phyloP scores from a whole-genome alignment of 2,329 filamentous ascomycete species.

The Coniochaeta sp. region DNA sequence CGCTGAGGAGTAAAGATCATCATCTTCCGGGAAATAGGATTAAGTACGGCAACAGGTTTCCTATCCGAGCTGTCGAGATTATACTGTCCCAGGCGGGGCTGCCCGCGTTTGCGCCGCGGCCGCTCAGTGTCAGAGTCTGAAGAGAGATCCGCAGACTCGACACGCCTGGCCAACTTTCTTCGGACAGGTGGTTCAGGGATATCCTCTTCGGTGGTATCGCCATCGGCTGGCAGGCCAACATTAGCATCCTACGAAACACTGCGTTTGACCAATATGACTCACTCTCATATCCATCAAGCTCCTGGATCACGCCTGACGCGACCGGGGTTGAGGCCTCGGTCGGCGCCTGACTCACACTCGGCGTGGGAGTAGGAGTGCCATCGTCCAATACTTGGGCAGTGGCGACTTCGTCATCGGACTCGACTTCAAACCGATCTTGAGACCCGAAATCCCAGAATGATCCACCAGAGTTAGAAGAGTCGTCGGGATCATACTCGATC shows the following conservation, averaged over 20 bases:
- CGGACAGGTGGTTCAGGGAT: constrained; percentile 41
- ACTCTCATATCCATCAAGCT: constrained; percentile 53
- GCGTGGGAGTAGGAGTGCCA: constrained; percentile 34
- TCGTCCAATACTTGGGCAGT: constrained; percentile 27
- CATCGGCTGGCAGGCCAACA: constrained; percentile 38
- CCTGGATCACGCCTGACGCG: constrained; percentile 26
- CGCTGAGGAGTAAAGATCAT: constrained; percentile 54
- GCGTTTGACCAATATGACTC: constrained; percentile 28
- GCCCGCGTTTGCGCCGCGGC: constrained; percentile 36
- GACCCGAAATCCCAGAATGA: constrained; percentile 58
- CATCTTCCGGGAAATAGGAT: constrained; percentile 51
- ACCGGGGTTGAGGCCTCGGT: constrained; percentile 24
- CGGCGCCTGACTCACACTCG: constrained; percentile 24
- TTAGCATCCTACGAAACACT: constrained; percentile 27
- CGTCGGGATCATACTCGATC: constrained; percentile 60
- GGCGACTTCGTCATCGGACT: constrained; percentile 33
- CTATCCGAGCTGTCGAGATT: constrained; percentile 44
- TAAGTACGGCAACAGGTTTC: constrained; percentile 52
- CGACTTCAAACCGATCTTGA: constrained; percentile 26
- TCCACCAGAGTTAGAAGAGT: constrained; percentile 44
- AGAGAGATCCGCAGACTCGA: constrained; percentile 23
- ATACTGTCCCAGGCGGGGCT: constrained; percentile 47
- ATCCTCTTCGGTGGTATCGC: constrained; percentile 56
- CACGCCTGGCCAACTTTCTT: constrained; percentile 33
- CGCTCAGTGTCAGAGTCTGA: constrained; percentile 44